phyloP scores from a whole-genome alignment of 345 rosid species.

The Schrenkiella parvula region DNA sequence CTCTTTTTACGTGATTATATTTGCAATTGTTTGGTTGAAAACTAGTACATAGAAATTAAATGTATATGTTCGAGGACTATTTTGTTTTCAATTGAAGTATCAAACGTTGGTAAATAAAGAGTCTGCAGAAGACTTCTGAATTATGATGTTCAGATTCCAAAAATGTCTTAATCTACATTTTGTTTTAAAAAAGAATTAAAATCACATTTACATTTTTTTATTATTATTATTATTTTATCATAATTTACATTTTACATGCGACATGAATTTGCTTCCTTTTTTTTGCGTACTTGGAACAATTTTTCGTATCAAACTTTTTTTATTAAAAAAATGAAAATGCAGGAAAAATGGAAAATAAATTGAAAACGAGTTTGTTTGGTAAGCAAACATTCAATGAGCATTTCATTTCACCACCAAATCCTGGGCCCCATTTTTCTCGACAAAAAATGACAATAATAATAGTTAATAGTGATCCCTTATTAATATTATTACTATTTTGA shows the following conservation, averaged over 20 bases:
- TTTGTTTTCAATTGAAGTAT: background rate
- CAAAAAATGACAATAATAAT: background rate
- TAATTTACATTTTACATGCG: too few relatives aligned
- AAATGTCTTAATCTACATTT: slow-evolving; percentile 20
- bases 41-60: background rate
- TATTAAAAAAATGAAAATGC: background rate
- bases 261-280: background rate
- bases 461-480: background rate
- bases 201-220: slow-evolving; percentile 3
- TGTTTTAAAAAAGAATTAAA: background rate
- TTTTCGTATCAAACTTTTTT: background rate
- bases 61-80: background rate
- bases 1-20: background rate
- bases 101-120: slow-evolving; percentile 5
- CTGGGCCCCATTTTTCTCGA: slow-evolving; percentile 24
- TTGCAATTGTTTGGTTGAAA: background rate
- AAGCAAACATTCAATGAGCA: slow-evolving; percentile 32
- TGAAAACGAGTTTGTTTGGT: slow-evolving; percentile 31
- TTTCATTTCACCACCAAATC: slow-evolving; percentile 28
- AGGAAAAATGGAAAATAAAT: background rate
- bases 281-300: background rate
- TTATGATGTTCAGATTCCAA: slow-evolving; percentile 2
- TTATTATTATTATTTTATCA: too few relatives aligned
- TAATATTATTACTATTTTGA: background rate
- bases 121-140: slow-evolving; percentile 2